phyloP scores from a whole-genome alignment of 768 basidiomycete species.

The Suillus decipiens region DNA sequence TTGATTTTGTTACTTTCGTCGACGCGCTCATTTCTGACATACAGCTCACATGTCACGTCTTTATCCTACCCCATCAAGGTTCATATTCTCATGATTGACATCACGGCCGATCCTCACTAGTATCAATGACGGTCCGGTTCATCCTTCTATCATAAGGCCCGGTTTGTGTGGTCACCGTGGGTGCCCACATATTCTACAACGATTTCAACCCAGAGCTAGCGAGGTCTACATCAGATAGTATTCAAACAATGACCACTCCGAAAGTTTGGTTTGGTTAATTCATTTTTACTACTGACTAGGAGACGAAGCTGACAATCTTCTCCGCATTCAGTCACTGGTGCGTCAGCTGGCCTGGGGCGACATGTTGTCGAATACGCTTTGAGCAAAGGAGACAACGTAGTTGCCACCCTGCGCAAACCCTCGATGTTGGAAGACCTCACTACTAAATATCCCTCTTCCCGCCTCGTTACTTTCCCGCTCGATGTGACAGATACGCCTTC shows the following conservation, averaged over 20 bases:
- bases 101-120: background rate
- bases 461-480: constrained; percentile 41
- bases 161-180: background rate
- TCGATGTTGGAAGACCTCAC: constrained; percentile 33
- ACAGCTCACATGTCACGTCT: background rate
- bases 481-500: constrained; percentile 40
- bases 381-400: constrained; percentile 38
- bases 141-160: background rate
- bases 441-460: constrained; percentile 29
- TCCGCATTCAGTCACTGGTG: constrained; percentile 39
- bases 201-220: background rate
- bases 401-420: constrained; percentile 49
- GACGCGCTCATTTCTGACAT: background rate
- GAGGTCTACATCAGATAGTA: constrained; percentile 8
- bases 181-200: background rate
- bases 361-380: constrained; percentile 35
- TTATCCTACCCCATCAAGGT: background rate
- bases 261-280: constrained; percentile 29
- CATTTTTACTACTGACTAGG: background rate
- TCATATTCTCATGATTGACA: background rate
- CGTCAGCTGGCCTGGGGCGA: constrained; percentile 43
- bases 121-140: background rate
- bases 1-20: background rate
- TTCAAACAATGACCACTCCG: constrained; percentile 6
- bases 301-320: background rate